Conservation (phyloP, 345 rosid genomes). For the Eucalyptus lansdowneana region DNA sequence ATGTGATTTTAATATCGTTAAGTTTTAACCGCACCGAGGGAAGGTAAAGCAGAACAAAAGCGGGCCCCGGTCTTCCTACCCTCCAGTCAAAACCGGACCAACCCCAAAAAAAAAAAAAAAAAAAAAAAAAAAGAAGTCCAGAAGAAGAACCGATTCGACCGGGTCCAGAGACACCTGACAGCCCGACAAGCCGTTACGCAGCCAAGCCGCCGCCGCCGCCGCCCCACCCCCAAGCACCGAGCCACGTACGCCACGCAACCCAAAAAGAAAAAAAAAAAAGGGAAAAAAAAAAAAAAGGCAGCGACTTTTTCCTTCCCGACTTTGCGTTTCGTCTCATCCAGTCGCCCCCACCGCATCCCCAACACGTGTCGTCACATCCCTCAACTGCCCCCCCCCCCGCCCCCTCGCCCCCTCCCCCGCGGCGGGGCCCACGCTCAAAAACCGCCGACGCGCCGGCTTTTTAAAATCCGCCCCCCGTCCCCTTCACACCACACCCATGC, state of each 20-base stretch:
- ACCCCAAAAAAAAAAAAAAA: too few relatives aligned
- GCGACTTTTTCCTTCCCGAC: background rate
- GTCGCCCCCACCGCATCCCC: background rate
- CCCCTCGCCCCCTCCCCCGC: background rate
- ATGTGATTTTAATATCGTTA: background rate
- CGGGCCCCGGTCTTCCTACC: background rate
- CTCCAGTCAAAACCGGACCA: background rate
- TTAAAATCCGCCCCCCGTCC: conserved; percentile 10
- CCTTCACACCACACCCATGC: background rate
- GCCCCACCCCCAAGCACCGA: background rate
- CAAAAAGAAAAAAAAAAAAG: rapidly evolving
- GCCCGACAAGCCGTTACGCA: background rate
- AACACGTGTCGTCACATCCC: background rate
- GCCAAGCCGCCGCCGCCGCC: background rate
- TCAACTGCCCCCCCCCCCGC: background rate
- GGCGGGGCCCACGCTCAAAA: background rate
- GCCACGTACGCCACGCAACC: background rate
- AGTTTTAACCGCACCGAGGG: background rate
- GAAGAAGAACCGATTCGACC: background rate
- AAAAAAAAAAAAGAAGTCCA: too few relatives aligned
- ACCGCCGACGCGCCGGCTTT: conserved; percentile 14
- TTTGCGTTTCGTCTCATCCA: background rate
- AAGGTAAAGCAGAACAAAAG: background rate
- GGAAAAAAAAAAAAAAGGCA: rapidly evolving
- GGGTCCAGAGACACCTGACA: background rate